Percentiles rank a stretch among this genome's conserved stretches.
Conservation (phyloP, 345 rosid species). For the Crucihimalaya himalaica region DNA sequence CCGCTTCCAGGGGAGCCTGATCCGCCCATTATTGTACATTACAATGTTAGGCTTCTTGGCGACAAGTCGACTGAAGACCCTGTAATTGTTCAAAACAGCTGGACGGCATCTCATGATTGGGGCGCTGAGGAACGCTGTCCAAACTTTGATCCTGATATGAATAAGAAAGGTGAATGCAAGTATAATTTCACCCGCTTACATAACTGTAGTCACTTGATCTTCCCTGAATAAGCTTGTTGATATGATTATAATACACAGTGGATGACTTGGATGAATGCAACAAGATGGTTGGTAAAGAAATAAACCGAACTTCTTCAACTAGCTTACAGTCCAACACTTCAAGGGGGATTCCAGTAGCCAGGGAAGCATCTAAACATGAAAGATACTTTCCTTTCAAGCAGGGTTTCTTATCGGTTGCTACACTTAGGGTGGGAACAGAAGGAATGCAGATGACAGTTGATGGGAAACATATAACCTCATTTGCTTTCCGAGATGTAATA, state of each 20-base stretch:
- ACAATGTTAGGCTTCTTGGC: constrained; percentile 93
- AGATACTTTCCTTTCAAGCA: constrained; percentile 88
- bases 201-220: not conserved
- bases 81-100: constrained; percentile 95
- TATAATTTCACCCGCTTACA: not conserved
- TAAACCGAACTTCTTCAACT: constrained; percentile 38
- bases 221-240: not conserved
- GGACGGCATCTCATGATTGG: constrained; percentile 95
- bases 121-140: constrained; percentile 99
- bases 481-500: constrained; percentile 88
- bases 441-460: constrained; percentile 96
- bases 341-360: constrained; percentile 35
- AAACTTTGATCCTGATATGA: constrained; percentile 66
- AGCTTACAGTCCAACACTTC: constrained; percentile 45
- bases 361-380: constrained; percentile 49
- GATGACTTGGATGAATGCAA: constrained; percentile 91
- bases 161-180: constrained; percentile 49
- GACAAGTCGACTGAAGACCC: constrained; percentile 96
- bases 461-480: constrained; percentile 95
- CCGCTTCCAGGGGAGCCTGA: constrained; percentile 99
- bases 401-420: constrained; percentile 78
- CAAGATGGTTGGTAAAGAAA: constrained; percentile 75
- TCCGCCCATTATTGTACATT: constrained; percentile 92
- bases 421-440: constrained; percentile 89
- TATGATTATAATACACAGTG: constrained; percentile 38